These are phyloP conservation scores for Corchorus capsularis DNA, from an alignment of 345 rosid genomes.

Conservation along the genomic window DNA sequence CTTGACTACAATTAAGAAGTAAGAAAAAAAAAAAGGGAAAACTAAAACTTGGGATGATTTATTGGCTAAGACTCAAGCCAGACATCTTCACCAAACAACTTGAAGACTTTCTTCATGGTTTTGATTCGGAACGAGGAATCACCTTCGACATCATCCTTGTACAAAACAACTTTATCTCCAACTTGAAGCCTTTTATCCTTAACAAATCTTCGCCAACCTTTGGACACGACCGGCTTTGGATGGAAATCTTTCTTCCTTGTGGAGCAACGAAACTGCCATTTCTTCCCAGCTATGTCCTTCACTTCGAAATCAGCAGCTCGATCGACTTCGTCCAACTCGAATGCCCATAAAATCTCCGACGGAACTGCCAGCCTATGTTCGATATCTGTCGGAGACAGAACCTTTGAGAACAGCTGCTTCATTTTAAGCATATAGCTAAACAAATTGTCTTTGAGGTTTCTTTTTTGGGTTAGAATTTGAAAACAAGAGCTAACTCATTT, in stretches of 20 bases:
- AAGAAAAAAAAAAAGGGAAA: not conserved
- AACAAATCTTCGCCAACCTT: slow-evolving; percentile 5
- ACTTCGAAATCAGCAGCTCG: not conserved
- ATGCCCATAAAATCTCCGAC: slow-evolving; percentile 2
- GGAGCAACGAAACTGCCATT: slow-evolving; percentile 7
- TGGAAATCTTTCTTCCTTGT: slow-evolving; percentile 16
- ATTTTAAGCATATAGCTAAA: not conserved
- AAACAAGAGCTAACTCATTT: not conserved
- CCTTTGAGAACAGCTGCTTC: slow-evolving; percentile 13
- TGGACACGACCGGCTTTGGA: slow-evolving; percentile 4
- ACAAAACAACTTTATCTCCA: slow-evolving; percentile 3
- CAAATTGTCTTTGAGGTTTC: not conserved
- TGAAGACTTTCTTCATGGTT: slow-evolving; percentile 16
- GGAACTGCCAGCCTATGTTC: slow-evolving; percentile 14
- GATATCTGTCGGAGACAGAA: slow-evolving; percentile 12
- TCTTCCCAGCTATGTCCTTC: not conserved
- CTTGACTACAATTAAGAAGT: not conserved
- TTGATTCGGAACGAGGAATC: not conserved
- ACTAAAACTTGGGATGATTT: not conserved
- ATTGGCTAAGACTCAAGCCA: not conserved
- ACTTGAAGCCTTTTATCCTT: slow-evolving; percentile 1
- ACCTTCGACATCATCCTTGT: slow-evolving; percentile 8
- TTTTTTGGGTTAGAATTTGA: not conserved
- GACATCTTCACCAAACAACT: slow-evolving; percentile 5
- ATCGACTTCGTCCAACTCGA: not conserved